Evolutionary conservation across 352 stramenopile species (phyloP).

Genomic region (Elongisporangium undulatum): DNA sequence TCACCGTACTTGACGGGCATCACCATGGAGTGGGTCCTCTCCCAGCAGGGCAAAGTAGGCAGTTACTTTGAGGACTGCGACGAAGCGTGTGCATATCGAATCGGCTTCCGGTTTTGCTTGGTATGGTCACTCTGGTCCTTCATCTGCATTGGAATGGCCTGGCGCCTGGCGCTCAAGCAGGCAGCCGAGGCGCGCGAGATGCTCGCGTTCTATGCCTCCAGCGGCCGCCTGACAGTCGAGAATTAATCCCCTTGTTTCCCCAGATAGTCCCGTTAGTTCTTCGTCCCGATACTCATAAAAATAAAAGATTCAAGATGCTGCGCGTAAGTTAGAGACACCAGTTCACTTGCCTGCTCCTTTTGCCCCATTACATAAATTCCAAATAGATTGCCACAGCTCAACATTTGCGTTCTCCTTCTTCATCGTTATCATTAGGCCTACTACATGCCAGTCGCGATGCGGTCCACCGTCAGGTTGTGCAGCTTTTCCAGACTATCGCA

Average conservation of each 20-base stretch:
- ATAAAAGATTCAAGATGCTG: no score
- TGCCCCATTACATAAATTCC: no score
- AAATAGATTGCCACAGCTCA: no score
- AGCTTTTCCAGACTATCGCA: conserved; percentile 72
- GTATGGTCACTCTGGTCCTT: conserved; percentile 82
- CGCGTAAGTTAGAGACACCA: no score
- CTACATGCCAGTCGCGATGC: conserved; percentile 38
- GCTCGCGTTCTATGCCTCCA: conserved; percentile 49
- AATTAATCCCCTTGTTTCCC: no score
- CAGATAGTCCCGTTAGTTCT: no score
- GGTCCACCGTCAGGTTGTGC: conserved; percentile 59
- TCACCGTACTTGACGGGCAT: conserved; percentile 73
- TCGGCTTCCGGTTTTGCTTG: conserved; percentile 78
- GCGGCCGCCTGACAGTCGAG: no score
- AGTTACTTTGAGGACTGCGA: conserved; percentile 77
- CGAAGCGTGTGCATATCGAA: conserved; percentile 73
- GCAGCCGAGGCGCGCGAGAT: conserved; percentile 48
- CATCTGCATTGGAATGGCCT: conserved; percentile 62
- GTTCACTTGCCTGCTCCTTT: no score
- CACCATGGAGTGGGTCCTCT: conserved; percentile 79
- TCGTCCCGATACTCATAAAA: no score
- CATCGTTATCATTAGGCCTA: no score
- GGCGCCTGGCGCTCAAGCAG: conserved; percentile 41
- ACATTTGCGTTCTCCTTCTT: no score
- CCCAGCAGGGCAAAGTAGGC: conserved; percentile 42